These are phyloP conservation scores for Limonomyces culmigenus DNA, from an alignment of 1,284 basidiomycete species.

Conservation along the genomic window DNA sequence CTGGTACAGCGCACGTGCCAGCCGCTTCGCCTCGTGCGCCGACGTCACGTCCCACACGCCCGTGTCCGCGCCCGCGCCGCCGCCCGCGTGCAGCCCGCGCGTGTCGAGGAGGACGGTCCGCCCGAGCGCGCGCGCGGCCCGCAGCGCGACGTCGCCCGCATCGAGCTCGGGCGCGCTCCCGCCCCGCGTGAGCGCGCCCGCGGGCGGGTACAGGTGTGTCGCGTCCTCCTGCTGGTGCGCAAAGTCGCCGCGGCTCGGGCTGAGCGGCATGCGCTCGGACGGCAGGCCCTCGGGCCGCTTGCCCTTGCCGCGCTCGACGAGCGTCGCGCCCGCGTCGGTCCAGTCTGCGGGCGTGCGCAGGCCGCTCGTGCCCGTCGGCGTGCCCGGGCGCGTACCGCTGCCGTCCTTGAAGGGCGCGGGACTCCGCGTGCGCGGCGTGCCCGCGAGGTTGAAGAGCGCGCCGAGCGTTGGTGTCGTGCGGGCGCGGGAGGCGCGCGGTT, in stretches of 20 bases:
- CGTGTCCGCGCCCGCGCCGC: constrained; percentile 23
- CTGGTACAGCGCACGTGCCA: constrained; percentile 53
- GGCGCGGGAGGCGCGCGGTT: constrained; percentile 12
- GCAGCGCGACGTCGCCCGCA: constrained; percentile 21
- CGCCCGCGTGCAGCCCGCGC: constrained; percentile 46
- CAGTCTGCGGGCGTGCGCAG: no score
- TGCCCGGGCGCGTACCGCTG: constrained; percentile 1
- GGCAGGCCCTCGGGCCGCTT: neutral
- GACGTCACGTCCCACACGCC: constrained; percentile 34
- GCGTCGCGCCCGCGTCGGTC: constrained; percentile 3
- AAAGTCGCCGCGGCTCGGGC: neutral
- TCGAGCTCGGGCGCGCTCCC: constrained; percentile 8
- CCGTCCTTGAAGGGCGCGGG: neutral
- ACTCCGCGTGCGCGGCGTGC: no score
- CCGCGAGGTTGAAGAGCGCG: constrained; percentile 1
- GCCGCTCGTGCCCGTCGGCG: constrained; percentile 2
- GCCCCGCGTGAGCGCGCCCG: constrained; percentile 2
- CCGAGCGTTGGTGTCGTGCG: constrained; percentile 6
- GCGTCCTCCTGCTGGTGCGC: constrained; percentile 1
- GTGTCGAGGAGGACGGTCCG: constrained; percentile 57
- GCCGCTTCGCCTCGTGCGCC: constrained; percentile 50
- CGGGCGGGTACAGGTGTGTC: constrained; percentile 4
- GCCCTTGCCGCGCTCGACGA: constrained; percentile 15
- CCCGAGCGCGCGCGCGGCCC: constrained; percentile 49
- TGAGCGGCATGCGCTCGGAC: neutral